These are phyloP conservation scores for Gossypium longicalyx DNA, from an alignment of 345 rosid species.

Conservation along the genomic window DNA sequence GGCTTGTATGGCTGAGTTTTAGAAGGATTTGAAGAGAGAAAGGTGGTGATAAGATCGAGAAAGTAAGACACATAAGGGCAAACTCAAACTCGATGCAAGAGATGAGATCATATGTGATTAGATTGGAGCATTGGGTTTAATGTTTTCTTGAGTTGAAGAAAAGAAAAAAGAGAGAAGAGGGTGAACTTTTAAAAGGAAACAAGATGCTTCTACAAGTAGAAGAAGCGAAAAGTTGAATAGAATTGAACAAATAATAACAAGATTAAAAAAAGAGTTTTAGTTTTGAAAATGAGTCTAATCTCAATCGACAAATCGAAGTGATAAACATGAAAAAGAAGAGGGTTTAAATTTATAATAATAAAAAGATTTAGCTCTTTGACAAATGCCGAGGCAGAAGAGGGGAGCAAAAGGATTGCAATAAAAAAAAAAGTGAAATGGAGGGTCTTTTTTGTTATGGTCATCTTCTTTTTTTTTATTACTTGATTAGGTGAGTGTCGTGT, in stretches of 20 bases:
- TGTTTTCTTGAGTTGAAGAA: not conserved
- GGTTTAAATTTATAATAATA: not conserved
- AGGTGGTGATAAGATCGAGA: slow-evolving; percentile 18
- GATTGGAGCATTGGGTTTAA: slow-evolving; percentile 11
- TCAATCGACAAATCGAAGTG: not conserved
- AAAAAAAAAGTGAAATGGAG: not conserved
- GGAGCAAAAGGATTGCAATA: not conserved
- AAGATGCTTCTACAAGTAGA: slow-evolving; percentile 31
- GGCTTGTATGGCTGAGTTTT: slow-evolving; percentile 3
- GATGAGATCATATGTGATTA: slow-evolving; percentile 1
- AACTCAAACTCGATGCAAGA: slow-evolving; percentile 11
- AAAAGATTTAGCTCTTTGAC: not conserved
- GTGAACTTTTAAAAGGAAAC: not conserved
- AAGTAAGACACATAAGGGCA: slow-evolving; percentile 23
- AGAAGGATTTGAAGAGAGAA: slow-evolving; percentile 9
- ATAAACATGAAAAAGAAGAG: not conserved
- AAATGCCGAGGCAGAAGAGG: not conserved
- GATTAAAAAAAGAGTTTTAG: not conserved
- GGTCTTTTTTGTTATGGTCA: slow-evolving; percentile 3
- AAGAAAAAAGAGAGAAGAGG: not conserved
- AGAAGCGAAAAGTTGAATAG: slow-evolving; percentile 25
- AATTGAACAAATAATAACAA: slow-evolving; percentile 7
- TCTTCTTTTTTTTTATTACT: slow-evolving; percentile 7
- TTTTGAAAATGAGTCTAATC: not conserved
- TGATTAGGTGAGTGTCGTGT: slow-evolving; percentile 28